Percentiles rank a stretch among this genome's conserved stretches.
Conservation (phyloP, 1,139 yeast species). For the Yamadazyma dendronema region DNA sequence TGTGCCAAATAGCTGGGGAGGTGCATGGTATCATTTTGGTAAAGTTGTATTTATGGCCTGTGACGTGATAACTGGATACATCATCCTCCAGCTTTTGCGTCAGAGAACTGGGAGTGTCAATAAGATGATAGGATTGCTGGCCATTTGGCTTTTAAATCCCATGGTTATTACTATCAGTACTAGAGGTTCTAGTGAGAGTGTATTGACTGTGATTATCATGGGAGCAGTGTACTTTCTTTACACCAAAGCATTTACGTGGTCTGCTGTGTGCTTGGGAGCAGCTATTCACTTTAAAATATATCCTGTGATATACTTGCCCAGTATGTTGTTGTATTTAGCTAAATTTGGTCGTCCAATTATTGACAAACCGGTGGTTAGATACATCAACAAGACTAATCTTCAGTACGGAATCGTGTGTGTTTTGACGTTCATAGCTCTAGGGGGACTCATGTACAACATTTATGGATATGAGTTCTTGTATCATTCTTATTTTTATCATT, state of each 20-base stretch:
- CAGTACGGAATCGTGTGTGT: conserved; percentile 40
- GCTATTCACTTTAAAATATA: conserved; percentile 89
- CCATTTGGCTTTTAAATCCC: conserved; percentile 89
- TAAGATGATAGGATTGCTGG: conserved; percentile 38
- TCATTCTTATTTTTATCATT: conserved; percentile 80
- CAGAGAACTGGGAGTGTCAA: conserved; percentile 21
- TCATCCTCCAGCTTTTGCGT: conserved; percentile 47
- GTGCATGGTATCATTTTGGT: conserved; percentile 64
- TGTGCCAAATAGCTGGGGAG: conserved; percentile 57
- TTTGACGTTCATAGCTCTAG: conserved; percentile 44
- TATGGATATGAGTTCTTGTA: conserved; percentile 79
- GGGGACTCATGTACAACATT: conserved; percentile 56
- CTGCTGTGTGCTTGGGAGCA: conserved; percentile 71
- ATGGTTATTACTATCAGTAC: conserved; percentile 94
- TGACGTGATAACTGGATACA: conserved; percentile 76
- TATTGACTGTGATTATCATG: conserved; percentile 76
- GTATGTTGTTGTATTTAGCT: conserved; percentile 38
- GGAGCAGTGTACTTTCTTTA: conserved; percentile 49
- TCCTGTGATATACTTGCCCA: conserved; percentile 79
- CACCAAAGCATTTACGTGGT: conserved; percentile 29
- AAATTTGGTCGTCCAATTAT: conserved; percentile 20
- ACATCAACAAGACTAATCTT: conserved; percentile 47
- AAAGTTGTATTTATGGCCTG: conserved; percentile 72
- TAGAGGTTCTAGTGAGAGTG: conserved; percentile 90
- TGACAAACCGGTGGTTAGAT: conserved; percentile 29